Percentiles rank a stretch among this genome's conserved stretches.
Conservation (phyloP, 352 stramenopile species). For the Phytophthora sp. region DNA sequence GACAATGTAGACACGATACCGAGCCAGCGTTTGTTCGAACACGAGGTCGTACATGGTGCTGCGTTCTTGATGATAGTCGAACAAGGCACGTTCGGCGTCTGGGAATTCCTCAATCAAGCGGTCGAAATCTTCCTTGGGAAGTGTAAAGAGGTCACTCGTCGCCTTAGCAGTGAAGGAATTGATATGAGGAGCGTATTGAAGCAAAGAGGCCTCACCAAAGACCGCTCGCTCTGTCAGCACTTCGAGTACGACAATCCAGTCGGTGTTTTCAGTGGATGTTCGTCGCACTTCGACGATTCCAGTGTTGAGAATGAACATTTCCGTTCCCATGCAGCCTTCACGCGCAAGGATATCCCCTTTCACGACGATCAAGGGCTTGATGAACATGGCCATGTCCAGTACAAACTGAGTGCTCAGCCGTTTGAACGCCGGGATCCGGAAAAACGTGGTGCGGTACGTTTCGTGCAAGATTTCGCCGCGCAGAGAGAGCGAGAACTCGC, state of each 20-base stretch:
- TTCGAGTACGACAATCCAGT: conserved; percentile 81
- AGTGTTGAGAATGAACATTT: conserved; percentile 87
- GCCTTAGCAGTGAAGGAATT: conserved; percentile 80
- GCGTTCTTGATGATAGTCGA: conserved; percentile 66
- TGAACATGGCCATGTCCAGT: conserved; percentile 87
- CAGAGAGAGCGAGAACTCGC: conserved; percentile 78
- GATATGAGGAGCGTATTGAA: conserved; percentile 77
- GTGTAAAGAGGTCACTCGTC: conserved; percentile 77
- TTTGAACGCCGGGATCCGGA: conserved; percentile 74
- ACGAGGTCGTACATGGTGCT: conserved; percentile 70
- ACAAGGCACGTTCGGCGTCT: conserved; percentile 65
- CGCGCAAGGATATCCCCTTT: conserved; percentile 68
- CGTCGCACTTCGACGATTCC: conserved; percentile 76
- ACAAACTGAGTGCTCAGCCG: conserved; percentile 79
- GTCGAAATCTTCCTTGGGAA: conserved; percentile 85
- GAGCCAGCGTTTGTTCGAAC: conserved; percentile 71
- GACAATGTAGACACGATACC: conserved; percentile 67
- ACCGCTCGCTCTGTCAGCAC: conserved; percentile 69
- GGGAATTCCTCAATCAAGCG: conserved; percentile 81
- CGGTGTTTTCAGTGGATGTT: conserved; percentile 49
- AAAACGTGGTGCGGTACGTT: conserved; percentile 79
- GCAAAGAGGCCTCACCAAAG: conserved; percentile 72
- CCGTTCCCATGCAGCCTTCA: conserved; percentile 68
- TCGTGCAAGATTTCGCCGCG: conserved; percentile 78
- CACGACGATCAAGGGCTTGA: conserved; percentile 80